Base-by-base conservation (phyloP, 2,329 filamentous ascomycete species). In the Colletotrichum lini region DNA sequence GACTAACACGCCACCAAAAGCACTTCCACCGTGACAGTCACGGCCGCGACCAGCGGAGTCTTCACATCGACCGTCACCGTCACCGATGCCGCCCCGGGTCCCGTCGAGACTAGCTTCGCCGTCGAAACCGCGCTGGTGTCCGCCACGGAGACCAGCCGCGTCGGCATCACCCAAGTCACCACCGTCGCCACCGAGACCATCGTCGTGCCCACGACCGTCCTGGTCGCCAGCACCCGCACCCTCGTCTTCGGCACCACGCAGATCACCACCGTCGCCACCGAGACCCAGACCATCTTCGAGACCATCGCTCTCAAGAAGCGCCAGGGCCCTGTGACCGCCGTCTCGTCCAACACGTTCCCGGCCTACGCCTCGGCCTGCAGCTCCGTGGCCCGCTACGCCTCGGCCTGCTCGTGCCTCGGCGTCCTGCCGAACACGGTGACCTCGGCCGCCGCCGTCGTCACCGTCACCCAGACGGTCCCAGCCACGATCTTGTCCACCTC, bases 401-500 rank as follows among this genome's bases (percentile, higher is more conserved):
- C 75, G 30, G 76, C 76, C 18, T 78, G 76, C 74, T 73, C 70
- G 7, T 78, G 76, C 68, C 56, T 77, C 50, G 76, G 76, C 16
- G 72, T 76, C n/a, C 49, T 57, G 7, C 69, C 70, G 15, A 64
- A 23, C 53, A 76, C 76, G 9, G 74, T 62, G 49, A 76, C 76
- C 9, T 73, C 69, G 12, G 53, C 58, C 7, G 53, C 65, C 8
- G 52, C 65, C 18, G 65, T 67, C 26, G 66, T 65, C 40, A 73
- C 70, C 16, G 40, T 69, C 21, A 72, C 66, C 18, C 53, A 58
- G 16, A 74, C 72, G 10, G 62, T 70, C 3, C 67, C 73, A 30
- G 69, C 73, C 15, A 72, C 70, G 21, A 47, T 70, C 35, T 21
- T 72, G 35, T 52, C 65, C 58, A 74, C 74, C 10, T 63, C 49